These are phyloP conservation scores for Kwoniella sp. DNA, from an alignment of 768 basidiomycete genomes.

Conservation along the genomic window DNA sequence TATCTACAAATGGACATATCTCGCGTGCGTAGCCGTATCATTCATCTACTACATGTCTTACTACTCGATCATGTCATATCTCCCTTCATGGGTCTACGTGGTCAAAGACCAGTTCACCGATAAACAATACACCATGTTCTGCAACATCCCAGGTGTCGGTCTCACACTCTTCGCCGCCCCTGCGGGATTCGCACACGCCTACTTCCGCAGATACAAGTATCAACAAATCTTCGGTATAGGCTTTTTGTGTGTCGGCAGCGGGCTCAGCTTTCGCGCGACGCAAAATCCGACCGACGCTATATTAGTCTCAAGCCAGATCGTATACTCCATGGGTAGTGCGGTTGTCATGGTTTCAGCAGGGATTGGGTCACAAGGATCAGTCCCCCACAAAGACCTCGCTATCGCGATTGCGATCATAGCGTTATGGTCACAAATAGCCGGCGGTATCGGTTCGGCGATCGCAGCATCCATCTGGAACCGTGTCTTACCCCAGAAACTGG, in stretches of 20 bases:
- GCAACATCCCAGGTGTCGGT: conserved; percentile 29
- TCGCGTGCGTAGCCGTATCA: not conserved
- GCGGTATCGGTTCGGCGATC: conserved; percentile 50
- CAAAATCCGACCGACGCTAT: not conserved
- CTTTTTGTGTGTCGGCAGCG: not conserved
- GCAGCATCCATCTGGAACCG: conserved; percentile 40
- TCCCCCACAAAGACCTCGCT: not conserved
- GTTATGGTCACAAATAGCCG: conserved; percentile 55
- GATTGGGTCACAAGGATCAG: not conserved
- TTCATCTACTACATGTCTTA: not conserved
- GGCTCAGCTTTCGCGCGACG: not conserved
- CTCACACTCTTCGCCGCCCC: conserved; percentile 1
- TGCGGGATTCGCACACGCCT: not conserved
- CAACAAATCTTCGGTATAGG: not conserved
- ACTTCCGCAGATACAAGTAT: not conserved
- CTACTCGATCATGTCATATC: not conserved
- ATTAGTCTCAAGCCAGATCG: not conserved
- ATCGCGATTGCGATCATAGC: conserved; percentile 49
- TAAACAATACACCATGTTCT: conserved; percentile 14
- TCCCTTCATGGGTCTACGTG: not conserved
- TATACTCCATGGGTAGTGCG: not conserved
- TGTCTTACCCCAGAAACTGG: not conserved
- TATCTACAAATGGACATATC: not conserved
- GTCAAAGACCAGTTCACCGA: not conserved
- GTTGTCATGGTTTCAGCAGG: not conserved